Base-by-base conservation (phyloP, 164 flowering plant species). In the Taxillus chinensis region DNA sequence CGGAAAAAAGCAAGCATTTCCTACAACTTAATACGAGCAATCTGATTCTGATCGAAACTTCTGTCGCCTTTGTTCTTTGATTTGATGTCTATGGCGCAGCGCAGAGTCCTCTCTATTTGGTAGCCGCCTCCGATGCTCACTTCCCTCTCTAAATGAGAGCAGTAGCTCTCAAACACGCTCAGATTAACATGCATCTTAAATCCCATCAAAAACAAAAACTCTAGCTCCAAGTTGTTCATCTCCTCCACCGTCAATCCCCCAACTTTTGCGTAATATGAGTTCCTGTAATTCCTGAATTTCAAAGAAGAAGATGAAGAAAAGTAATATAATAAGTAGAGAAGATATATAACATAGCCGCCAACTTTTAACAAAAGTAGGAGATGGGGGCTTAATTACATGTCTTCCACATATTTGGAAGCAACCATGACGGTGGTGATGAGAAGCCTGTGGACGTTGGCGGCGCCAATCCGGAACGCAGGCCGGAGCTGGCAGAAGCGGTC, bases 391-490 rank as follows among this genome's bases (percentile, higher is more conserved):
- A n/a, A n/a, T n/a, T 55, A 92, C 98, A 78, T 75, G 79, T 92
- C 98, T 49, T 92, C 98, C 0, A 85, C 87, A 68, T 86, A 92
- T 56, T 92, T 92, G 37, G 98, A 87, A 11, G 98, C 96, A 39
- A 90, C 87, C 95, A 92, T 86, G 68, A 92, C 80, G 4, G 92
- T 85, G 3, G 96, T 90, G 55, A 92, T 85, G 67, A 92, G 85
- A 62, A 92, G 84, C 59, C 90, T 68, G 67, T 92, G 96, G 0
- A 92, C 98, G 77, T 92, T 92, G 14, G 75, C 39, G 7, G 78
- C 65, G 38, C 71, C 76, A 67, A 92, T 80, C 41, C 86, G 61
- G 53, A 92, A 86, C 59, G 70, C 85, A 0, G 86, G 86, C 58
- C 77, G 75, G n/a, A 73, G 67, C 62, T 85, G 87, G 73, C 92